These are phyloP conservation scores for Polytrichum formosum DNA, from an alignment of 225 moss, liverwort and hornwort genomes.

Conservation along the genomic window DNA sequence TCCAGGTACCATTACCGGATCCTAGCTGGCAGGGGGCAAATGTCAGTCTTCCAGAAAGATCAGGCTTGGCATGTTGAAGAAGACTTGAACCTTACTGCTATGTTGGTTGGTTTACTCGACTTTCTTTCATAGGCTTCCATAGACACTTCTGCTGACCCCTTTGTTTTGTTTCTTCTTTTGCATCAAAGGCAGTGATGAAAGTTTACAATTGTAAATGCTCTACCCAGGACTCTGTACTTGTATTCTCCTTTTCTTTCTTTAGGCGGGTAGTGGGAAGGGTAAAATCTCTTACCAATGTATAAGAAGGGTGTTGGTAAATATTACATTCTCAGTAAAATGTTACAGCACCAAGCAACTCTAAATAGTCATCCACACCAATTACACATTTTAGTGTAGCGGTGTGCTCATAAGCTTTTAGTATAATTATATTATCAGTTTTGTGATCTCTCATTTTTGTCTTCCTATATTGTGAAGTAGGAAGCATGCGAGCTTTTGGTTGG, in stretches of 20 bases:
- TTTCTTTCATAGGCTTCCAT: not conserved
- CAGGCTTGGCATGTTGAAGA: slow-evolving; percentile 87
- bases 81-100: slow-evolving; percentile 62
- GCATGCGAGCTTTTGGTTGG: slow-evolving; percentile 75
- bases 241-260: not conserved
- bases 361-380: too few relatives aligned
- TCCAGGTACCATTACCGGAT: slow-evolving; percentile 91
- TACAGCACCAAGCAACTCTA: too few relatives aligned
- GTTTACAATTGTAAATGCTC: too few relatives aligned
- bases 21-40: slow-evolving; percentile 50
- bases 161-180: not conserved
- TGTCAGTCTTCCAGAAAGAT: slow-evolving; percentile 86
- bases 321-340: too few relatives aligned
- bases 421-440: too few relatives aligned
- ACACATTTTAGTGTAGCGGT: too few relatives aligned
- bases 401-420: too few relatives aligned
- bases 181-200: not conserved
- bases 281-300: too few relatives aligned
- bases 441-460: not conserved
- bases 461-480: slow-evolving; percentile 40
- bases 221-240: too few relatives aligned
- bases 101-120: slow-evolving; percentile 56
- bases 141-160: not conserved
- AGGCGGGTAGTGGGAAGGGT: not conserved
- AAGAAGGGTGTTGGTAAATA: too few relatives aligned